A percentile compares a stretch with the other conserved stretches of the same genome.
These are phyloP conservation scores for Diplodia corticola DNA, from an alignment of 2,329 filamentous ascomycete species.

Conservation along the genomic window DNA sequence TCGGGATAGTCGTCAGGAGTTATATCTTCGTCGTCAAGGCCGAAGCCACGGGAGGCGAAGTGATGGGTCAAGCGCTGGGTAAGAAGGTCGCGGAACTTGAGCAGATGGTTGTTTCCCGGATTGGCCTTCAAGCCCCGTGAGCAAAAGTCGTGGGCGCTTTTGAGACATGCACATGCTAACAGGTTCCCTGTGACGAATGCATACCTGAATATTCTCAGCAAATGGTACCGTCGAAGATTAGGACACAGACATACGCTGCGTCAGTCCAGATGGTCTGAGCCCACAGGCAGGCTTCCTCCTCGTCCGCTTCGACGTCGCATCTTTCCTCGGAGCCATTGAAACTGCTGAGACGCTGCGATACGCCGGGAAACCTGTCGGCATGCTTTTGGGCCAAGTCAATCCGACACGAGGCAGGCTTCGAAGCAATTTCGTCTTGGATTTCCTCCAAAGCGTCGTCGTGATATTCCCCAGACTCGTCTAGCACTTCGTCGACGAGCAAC, in stretches of 20 bases:
- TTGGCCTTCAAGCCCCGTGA: slow-evolving; percentile 59
- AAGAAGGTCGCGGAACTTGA: slow-evolving; percentile 57
- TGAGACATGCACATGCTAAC: slow-evolving; percentile 62
- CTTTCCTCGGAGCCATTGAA: background rate
- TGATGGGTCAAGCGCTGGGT: slow-evolving; percentile 28
- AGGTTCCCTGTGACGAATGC: slow-evolving; percentile 54
- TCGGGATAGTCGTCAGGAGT: slow-evolving; percentile 64
- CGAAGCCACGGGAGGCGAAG: slow-evolving; percentile 30
- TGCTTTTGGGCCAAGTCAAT: background rate
- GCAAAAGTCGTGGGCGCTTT: slow-evolving; percentile 67
- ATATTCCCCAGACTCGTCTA: slow-evolving; percentile 79
- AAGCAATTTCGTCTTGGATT: slow-evolving; percentile 34
- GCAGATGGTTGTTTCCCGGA: slow-evolving; percentile 58
- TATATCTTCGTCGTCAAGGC: slow-evolving; percentile 45
- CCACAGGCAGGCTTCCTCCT: slow-evolving; percentile 28
- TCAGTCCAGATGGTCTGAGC: slow-evolving; percentile 31
- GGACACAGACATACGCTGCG: slow-evolving; percentile 30
- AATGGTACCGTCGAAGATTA: slow-evolving; percentile 20
- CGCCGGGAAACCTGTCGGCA: background rate
- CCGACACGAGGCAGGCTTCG: background rate
- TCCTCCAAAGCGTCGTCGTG: slow-evolving; percentile 65
- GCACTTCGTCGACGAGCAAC: slow-evolving; percentile 78
- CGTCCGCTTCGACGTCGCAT: slow-evolving; percentile 20
- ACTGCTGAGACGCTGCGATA: background rate
- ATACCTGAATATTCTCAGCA: slow-evolving; percentile 31